A percentile compares a stretch with the other conserved stretches of the same genome.
Evolutionary conservation across 345 rosid genomes (phyloP).

Genomic region (Turritis glabra): DNA sequence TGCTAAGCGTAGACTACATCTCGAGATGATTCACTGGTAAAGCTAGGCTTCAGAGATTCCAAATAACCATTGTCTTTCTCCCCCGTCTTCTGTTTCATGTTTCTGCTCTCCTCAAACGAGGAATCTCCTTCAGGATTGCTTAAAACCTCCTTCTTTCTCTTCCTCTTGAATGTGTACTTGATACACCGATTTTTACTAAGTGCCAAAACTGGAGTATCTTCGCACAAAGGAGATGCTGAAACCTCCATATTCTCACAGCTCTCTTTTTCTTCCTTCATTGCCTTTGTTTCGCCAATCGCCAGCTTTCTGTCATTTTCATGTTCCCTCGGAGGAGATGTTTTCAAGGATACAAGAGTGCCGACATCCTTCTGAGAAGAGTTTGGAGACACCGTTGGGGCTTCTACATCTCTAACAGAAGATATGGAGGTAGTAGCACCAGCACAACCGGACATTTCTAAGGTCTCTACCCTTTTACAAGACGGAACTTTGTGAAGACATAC

Average conservation of each 20-base stretch:
- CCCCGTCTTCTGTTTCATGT: conserved; percentile 39
- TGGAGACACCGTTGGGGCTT: conserved; percentile 6
- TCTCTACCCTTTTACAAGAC: conserved; percentile 21
- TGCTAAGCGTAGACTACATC: conserved; percentile 34
- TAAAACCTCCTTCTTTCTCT: conserved; percentile 63
- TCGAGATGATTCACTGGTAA: conserved; percentile 51
- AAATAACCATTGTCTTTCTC: conserved; percentile 46
- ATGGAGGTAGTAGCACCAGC: conserved; percentile 23
- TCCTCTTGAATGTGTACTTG: conserved; percentile 79
- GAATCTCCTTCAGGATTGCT: conserved; percentile 56
- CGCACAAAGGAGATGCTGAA: conserved; percentile 42
- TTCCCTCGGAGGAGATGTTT: conserved; percentile 33
- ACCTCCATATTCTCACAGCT: conserved; percentile 38
- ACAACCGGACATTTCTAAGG: conserved; percentile 16
- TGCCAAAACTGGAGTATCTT: conserved; percentile 37
- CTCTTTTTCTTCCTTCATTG: conserved; percentile 40
- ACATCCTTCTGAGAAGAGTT: conserved; percentile 33
- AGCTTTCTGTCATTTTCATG: conserved; percentile 31
- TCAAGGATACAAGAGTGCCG: conserved; percentile 7
- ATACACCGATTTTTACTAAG: conserved; percentile 48
- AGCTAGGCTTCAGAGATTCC: conserved; percentile 48
- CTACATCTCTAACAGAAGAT: conserved; percentile 22
- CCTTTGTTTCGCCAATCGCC: conserved; percentile 24
- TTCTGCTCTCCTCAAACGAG: conserved; percentile 36
- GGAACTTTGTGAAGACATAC: background rate